These are phyloP conservation scores for Melampsora americana DNA, from an alignment of 1,284 basidiomycete species.

Conservation along the genomic window DNA sequence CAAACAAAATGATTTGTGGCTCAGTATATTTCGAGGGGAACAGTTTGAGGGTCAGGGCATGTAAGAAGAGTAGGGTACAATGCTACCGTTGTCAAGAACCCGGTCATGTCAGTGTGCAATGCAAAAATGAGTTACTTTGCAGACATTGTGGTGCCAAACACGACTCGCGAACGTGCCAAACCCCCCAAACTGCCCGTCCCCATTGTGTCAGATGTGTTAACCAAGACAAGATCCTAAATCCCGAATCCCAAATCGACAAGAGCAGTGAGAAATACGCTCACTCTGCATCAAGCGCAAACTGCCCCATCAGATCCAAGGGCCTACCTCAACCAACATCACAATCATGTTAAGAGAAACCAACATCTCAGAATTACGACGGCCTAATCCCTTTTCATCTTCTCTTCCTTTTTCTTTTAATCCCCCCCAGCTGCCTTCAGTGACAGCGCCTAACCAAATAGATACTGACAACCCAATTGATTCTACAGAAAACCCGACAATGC, in stretches of 20 bases:
- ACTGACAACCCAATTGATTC: not conserved
- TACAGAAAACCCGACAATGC: not conserved
- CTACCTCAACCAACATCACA: not conserved
- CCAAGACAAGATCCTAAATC: not conserved
- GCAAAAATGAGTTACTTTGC: no score
- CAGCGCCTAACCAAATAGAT: not conserved
- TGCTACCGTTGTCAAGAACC: no score
- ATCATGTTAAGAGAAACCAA: not conserved
- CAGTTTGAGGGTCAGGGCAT: no score
- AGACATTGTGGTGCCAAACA: no score
- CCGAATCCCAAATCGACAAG: not conserved
- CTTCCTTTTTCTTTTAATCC: not conserved
- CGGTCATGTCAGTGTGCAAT: no score
- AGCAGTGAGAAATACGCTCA: not conserved
- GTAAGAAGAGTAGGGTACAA: no score
- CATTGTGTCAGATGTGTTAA: not conserved
- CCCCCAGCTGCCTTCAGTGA: not conserved
- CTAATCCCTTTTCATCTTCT: not conserved
- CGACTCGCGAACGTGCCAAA: no score
- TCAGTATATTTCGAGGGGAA: no score
- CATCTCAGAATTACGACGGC: not conserved
- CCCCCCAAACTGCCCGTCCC: no score
- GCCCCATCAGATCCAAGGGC: not conserved
- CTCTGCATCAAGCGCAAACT: not conserved
- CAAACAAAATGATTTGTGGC: no score